Evolutionary conservation across 345 rosid genomes (phyloP).

Genomic region (Acer campestre): DNA sequence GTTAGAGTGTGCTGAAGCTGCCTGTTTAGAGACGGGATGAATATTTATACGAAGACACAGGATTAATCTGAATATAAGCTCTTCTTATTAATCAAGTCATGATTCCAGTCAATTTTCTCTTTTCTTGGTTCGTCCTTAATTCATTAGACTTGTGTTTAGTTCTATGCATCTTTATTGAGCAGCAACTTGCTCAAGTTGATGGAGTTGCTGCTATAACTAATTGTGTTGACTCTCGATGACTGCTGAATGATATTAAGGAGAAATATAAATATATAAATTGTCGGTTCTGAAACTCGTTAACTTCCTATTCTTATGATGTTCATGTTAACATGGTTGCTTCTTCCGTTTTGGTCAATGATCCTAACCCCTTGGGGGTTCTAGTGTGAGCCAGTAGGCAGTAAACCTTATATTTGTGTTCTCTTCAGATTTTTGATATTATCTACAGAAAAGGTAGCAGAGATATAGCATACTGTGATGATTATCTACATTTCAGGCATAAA

Average conservation of each 20-base stretch:
- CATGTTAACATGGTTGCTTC: background rate
- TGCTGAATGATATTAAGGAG: conserved; percentile 1
- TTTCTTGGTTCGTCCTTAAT: background rate
- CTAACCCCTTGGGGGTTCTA: background rate
- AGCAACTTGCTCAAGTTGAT: background rate
- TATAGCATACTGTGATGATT: background rate
- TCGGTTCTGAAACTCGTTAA: background rate
- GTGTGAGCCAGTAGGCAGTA: background rate
- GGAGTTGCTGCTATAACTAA: conserved; percentile 1
- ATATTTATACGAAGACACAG: background rate
- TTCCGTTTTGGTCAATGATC: background rate
- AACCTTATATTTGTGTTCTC: background rate
- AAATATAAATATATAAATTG: conserved; percentile 2
- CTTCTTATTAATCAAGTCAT: background rate
- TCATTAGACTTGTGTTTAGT: background rate
- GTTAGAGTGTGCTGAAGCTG: conserved; percentile 31
- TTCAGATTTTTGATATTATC: no score
- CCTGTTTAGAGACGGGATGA: background rate
- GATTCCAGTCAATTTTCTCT: background rate
- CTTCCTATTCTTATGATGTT: background rate
- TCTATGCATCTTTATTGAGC: background rate
- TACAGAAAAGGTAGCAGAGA: background rate
- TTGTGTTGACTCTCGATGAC: background rate
- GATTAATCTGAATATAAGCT: conserved; percentile 16
- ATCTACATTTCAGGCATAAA: background rate